phyloP scores from a whole-genome alignment of 2,329 filamentous ascomycete species.

The Colletotrichum chrysophilum region DNA sequence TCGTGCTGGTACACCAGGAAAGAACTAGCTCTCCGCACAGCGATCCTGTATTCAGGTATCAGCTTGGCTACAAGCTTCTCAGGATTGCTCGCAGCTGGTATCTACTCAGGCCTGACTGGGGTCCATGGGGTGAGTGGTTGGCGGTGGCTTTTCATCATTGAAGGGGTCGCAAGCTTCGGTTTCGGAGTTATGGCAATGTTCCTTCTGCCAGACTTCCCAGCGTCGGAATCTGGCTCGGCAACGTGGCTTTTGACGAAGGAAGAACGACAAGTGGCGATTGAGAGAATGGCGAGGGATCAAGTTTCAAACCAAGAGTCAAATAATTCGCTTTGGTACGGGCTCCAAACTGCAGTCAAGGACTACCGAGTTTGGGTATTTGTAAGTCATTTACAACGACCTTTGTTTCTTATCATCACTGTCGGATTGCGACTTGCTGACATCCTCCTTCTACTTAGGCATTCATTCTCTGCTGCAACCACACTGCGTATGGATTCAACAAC shows the following conservation, averaged over 20 bases:
- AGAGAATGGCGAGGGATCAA: conserved; percentile 18
- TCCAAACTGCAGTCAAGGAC: conserved; percentile 25
- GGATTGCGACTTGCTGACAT: background rate
- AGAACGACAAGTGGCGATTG: conserved; percentile 3
- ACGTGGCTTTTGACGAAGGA: background rate
- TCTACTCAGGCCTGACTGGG: background rate
- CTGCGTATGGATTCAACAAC: conserved; percentile 26
- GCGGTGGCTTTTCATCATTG: background rate
- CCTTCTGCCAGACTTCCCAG: background rate
- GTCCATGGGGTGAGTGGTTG: background rate
- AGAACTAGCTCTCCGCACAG: conserved; percentile 62
- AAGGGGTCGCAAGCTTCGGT: background rate
- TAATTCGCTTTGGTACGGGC: conserved; percentile 16
- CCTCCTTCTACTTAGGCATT: background rate
- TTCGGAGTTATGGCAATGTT: background rate
- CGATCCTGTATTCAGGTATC: background rate
- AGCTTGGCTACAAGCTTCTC: background rate
- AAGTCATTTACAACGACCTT: background rate
- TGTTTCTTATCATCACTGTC: background rate
- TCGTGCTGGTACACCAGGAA: conserved; percentile 72
- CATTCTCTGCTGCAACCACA: conserved; percentile 25
- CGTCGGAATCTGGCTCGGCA: background rate
- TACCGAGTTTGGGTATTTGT: conserved; percentile 27
- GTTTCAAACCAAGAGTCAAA: conserved; percentile 19
- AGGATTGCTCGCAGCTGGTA: conserved; percentile 21